These are phyloP conservation scores for Clonostachys chloroleuca DNA, from an alignment of 2,329 filamentous ascomycete species.

Conservation along the genomic window DNA sequence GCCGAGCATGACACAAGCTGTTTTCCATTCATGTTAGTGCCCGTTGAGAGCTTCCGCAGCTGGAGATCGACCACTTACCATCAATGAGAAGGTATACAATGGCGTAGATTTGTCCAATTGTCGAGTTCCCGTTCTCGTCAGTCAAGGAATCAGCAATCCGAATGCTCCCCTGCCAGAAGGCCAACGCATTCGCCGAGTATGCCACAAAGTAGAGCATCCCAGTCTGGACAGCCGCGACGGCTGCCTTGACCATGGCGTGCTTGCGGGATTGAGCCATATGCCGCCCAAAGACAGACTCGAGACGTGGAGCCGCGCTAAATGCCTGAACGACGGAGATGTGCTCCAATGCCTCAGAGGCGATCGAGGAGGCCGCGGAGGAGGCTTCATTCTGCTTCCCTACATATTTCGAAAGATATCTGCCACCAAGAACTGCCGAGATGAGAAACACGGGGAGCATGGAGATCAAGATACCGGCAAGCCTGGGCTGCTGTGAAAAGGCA, in stretches of 20 bases:
- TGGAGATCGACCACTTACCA: slow-evolving; percentile 18
- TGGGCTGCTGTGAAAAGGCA: slow-evolving; percentile 60
- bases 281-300: slow-evolving; percentile 55
- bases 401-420: slow-evolving; percentile 48
- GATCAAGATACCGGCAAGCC: slow-evolving; percentile 59
- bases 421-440: slow-evolving; percentile 51
- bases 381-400: slow-evolving; percentile 42
- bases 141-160: slow-evolving; percentile 35
- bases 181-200: slow-evolving; percentile 61
- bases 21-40: neutral
- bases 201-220: slow-evolving; percentile 65
- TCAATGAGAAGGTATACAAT: slow-evolving; percentile 62
- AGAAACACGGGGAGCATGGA: slow-evolving; percentile 60
- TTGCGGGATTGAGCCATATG: slow-evolving; percentile 43
- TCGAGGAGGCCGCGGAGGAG: slow-evolving; percentile 53
- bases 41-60: too few relatives aligned
- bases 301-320: slow-evolving; percentile 52
- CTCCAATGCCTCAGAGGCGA: slow-evolving; percentile 57
- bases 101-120: slow-evolving; percentile 52
- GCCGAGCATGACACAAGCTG: slow-evolving; percentile 54
- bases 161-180: slow-evolving; percentile 63
- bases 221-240: slow-evolving; percentile 51
- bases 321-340: slow-evolving; percentile 60
- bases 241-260: slow-evolving; percentile 53
- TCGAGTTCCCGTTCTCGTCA: slow-evolving; percentile 22